These are phyloP conservation scores for Novymonas esmeraldas DNA, from an alignment of 208 protist species.

Conservation along the genomic window DNA sequence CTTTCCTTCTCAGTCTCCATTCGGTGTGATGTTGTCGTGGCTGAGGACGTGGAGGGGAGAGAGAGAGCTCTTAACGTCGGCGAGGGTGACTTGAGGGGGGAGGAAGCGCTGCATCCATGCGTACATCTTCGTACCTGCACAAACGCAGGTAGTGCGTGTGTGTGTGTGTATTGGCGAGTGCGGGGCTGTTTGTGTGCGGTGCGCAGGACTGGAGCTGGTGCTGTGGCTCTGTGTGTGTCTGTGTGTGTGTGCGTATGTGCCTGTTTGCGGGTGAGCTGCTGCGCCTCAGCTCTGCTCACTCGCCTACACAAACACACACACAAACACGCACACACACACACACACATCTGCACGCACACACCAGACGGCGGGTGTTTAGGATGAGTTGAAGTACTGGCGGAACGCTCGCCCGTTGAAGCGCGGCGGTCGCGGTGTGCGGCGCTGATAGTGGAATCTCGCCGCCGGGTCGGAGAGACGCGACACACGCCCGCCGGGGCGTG, in stretches of 20 bases:
- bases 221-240: neutral
- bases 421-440: neutral
- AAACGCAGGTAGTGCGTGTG: neutral
- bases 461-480: conserved; percentile 37
- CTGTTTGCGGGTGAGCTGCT: neutral
- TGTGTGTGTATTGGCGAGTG: neutral
- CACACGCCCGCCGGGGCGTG: conserved; percentile 49
- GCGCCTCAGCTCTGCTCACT: neutral
- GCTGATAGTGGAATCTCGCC: conserved; percentile 49
- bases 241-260: no score
- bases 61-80: neutral
- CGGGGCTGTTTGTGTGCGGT: neutral
- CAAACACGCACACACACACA: neutral
- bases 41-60: no score
- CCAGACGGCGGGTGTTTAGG: no score
- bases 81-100: neutral
- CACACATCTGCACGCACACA: no score
- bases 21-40: no score
- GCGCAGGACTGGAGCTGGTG: neutral
- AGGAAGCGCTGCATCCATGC: neutral
- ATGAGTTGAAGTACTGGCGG: conserved; percentile 47
- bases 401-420: conserved; percentile 43
- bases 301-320: neutral
- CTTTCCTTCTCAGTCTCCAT: neutral
- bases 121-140: no score